Evolutionary conservation across 148 eudicot genomes (phyloP), one percentile per base, ranked within the genome.

Genomic region (Heliosperma pusillum): DNA sequence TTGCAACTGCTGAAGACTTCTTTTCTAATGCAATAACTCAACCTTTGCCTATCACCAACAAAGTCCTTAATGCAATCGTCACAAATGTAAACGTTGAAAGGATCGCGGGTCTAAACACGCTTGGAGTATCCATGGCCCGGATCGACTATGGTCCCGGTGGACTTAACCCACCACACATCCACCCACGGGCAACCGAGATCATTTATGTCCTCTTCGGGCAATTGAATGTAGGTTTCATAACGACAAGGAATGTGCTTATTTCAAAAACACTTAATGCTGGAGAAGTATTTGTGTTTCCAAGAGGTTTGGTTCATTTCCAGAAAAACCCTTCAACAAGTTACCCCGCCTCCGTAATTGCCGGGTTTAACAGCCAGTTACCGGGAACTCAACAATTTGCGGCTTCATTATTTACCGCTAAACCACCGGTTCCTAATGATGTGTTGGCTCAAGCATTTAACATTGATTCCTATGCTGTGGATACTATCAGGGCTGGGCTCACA

Each of bases 181-280:
- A 83, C 79, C 86, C 86, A 79, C 83, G 86, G 17, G 86, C 86
- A 59, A 80, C 86, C 20, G 83, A 83, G 76, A 80, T 83, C 69
- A 63, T 80, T 0, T 83, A 70, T 61, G 83, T 83, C 25, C 69
- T 81, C 1, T 53, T 53, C 50, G 84, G 84, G 4, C 81, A 74
- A 56, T 71, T 81, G 21, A 80, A 81, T 22, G 84, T 81, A 2
- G 83, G 80, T 8, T 81, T 81, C 64, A n/a, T 81, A 0, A 81
- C 83, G 10, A 81, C 80, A 10, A 40, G 71, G 44, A 78, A 82
- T 11, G 63, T 67, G 62, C 73, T 82, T 42, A 36, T 77, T 30
- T 62, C 81, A 3, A 50, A 78, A 70, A 47, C 66, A 56, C 22
- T 69, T 78, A 11, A 45, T 15, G 47, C 65, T 2, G 84, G 84